Base-by-base conservation (phyloP, 805 yeast genomes). In the Debaryomyces hansenii region DNA sequence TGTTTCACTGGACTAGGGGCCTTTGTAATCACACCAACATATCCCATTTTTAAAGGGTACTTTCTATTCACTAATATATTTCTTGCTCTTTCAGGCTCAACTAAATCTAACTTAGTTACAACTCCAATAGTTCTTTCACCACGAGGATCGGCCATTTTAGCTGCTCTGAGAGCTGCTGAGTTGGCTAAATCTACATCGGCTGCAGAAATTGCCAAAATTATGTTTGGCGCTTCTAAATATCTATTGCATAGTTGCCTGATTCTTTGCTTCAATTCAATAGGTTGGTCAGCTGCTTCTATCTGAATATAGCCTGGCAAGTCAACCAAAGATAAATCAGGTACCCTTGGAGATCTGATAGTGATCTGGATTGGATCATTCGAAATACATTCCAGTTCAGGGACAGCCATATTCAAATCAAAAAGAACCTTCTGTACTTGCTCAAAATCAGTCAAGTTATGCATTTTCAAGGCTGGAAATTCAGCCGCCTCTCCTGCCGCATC, bases 171-270 rank as follows among this genome's bases (percentile, higher is more conserved):
- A 0, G 99, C 98, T 1, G 97, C 81, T 28, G 97, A 90, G 64
- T 94, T 94, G 0, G 99, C 99, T 57, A 94, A 73, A 72, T 94
- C 99, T 2, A 94, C 99, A 67, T 94, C 98, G 0, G 99, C 99
- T 0, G 99, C 90, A 9, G 96, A 89, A 20, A 95, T 94, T 0
- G 99, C 99, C 56, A 94, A 74, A 35, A 94, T 94, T 42, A 94
- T 89, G 60, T 94, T 94, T 18, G 99, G 99, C 12, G 86, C 84
- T 58, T 87, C 89, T 50, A 94, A 75, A 60, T 94, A 94, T 62
- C 82, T 82, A 54, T 87, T 87, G 67, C 98, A 94, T 27, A 94
- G 72, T 43, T 77, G 81, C 48, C 88, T 74, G 55, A 94, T 94
- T 60, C 84, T 87, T 27, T 78, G 76, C 59, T 92, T 92, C 49